Evolutionary conservation across 306 rosid genomes (phyloP), one percentile per base, ranked within the genome.

Genomic region (Oemleria cerasiformis): DNA sequence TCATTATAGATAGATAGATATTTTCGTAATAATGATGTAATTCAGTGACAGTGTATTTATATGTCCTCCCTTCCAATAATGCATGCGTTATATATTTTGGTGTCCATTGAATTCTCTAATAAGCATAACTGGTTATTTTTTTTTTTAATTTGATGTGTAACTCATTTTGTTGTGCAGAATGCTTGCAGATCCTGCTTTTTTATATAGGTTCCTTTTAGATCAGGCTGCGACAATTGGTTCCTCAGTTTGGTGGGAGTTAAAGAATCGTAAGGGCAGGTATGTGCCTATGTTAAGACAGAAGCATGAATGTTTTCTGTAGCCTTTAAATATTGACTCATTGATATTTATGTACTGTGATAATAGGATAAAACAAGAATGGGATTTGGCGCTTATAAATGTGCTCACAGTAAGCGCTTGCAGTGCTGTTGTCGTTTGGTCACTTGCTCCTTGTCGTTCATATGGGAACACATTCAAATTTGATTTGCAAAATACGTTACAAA

Each of bases 341-440:
- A 44, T 60, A 53, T 63, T 60, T 51, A 30, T 62, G 76, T 49
- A 48, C 61, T 71, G 50, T 84, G 79, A 36, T 64, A 77, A n/a
- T 69, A 95, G 99, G 91, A 85, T 91, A 79, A 94, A 91, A 80
- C 92, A 88, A 79, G 99, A 95, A 77, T 95, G 99, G 99, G 99
- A 91, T 82, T 87, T 95, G 84, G 99, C 99, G 40, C 88, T 95
- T 59, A 73, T 89, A 63, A 95, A 95, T 14, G 99, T 95, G 81
- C 89, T 95, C 56, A 91, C 99, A 21, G 92, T 88, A 75, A 85
- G 97, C 65, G 89, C 97, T 65, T 95, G 99, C 90, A 95, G 91
- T 85, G 97, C 99, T 21, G 60, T 89, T 67, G 96, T 88, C 81
- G 99, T 95, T 67, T 95, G 99, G 99, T 89, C 99, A 13, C 97